These are phyloP conservation scores for Durio zibethinus DNA, from an alignment of 345 rosid species.

Conservation along the genomic window DNA sequence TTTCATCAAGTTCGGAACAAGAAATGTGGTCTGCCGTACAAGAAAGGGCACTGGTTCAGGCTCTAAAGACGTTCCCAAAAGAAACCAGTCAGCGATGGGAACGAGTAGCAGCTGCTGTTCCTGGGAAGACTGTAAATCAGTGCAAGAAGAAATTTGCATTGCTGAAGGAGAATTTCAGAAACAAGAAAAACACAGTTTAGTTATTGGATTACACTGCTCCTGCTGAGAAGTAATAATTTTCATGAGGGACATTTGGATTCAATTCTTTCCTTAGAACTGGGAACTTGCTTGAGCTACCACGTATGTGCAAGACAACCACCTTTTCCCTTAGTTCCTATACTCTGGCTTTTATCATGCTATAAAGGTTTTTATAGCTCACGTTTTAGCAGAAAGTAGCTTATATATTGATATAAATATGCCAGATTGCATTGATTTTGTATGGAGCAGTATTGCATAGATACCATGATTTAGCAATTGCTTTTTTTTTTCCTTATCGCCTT, in stretches of 20 bases:
- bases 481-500: neutral
- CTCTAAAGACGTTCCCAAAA: conserved; percentile 92
- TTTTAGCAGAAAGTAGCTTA: neutral
- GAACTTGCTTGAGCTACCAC: neutral
- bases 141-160: conserved; percentile 89
- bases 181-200: conserved; percentile 22
- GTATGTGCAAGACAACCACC: neutral
- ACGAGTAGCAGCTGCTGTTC: conserved; percentile 95
- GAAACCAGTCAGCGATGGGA: conserved; percentile 95
- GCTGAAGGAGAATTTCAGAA: conserved; percentile 65
- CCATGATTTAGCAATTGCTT: neutral
- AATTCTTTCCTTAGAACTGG: neutral
- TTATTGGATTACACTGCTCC: neutral
- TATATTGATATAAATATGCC: neutral
- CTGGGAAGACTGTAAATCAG: conserved; percentile 84
- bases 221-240: neutral
- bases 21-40: conserved; percentile 92
- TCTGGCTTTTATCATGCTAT: neutral
- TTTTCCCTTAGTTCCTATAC: neutral
- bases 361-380: neutral
- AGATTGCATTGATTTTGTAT: conserved; percentile 4
- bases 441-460: neutral
- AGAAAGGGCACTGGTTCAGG: conserved; percentile 93
- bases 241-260: neutral
- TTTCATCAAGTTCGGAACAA: conserved; percentile 56